Evolutionary conservation across 2,329 filamentous ascomycete genomes (phyloP), one percentile per base, ranked within the genome.

Genomic region (Alternaria sp.): DNA sequence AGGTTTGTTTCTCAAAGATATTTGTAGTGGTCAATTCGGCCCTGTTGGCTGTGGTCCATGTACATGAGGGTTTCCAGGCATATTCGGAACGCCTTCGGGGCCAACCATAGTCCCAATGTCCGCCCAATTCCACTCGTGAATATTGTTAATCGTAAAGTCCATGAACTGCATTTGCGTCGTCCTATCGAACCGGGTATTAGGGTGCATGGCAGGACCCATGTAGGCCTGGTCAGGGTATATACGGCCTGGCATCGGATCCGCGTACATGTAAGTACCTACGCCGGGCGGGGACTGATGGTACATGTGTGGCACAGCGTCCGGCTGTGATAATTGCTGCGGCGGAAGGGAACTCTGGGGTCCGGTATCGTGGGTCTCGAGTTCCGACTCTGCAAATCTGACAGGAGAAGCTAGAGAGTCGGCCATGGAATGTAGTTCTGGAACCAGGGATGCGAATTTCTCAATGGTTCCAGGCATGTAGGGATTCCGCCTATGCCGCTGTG

Each of bases 391-490:
- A 5, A 68, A 54, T 18, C 60, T 57, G 30, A 54, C 32, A 11
- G 63, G 24, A 11, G 58, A 60, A 51, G 67, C 66, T 62, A 74
- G 63, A 1, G 70, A 62, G 44, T 74, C 68, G 39, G 68, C 71
- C 75, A 77, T 77, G 28, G 71, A 70, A 30, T 78, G 72, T 4
- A 80, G 63, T 34, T 80, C 78, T 5, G 74, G 70, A 7, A 80
- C 65, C 8, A 80, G 67, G 5, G 73, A 72, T 8, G 75, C 75
- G 59, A 75, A 80, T 41, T 77, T 79, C 26, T 71, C 65, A 42
- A 79, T 76, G 0, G 78, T 80, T 7, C 78, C 78, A 6, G 78
- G 78, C 64, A 80, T 75, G 41, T 72, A 69, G 1, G 73, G 71
- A 49, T 79, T 77, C 2, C 64, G 66, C 34, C 67, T 63, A 46